Conservation (phyloP, 805 yeast genomes). For the Lipomyces chichibuensis region DNA sequence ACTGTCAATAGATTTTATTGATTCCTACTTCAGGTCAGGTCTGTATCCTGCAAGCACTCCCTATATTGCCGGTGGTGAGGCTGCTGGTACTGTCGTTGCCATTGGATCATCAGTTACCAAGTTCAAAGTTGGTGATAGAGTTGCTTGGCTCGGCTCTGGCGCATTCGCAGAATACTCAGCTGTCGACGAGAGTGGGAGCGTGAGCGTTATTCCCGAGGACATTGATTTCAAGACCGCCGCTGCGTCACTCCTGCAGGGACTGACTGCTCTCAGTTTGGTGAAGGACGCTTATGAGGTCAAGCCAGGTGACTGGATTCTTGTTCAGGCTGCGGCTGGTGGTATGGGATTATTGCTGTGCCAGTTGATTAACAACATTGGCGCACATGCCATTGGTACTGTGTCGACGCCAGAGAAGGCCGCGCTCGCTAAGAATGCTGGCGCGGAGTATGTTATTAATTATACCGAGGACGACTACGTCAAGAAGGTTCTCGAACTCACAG, state of each 20-base stretch:
- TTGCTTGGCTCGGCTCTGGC: slow-evolving; percentile 56
- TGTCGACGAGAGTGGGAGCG: slow-evolving; percentile 37
- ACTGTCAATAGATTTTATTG: slow-evolving; percentile 44
- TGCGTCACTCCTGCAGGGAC: slow-evolving; percentile 67
- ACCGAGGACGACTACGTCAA: slow-evolving; percentile 54
- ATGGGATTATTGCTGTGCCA: slow-evolving; percentile 77
- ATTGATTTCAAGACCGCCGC: slow-evolving; percentile 57
- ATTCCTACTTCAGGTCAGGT: slow-evolving; percentile 80
- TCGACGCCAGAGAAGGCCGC: slow-evolving; percentile 73
- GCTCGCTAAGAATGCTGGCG: slow-evolving; percentile 72
- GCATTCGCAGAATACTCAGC: slow-evolving; percentile 77
- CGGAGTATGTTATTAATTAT: slow-evolving; percentile 67
- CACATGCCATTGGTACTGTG: slow-evolving; percentile 81
- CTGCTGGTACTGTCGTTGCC: slow-evolving; percentile 63
- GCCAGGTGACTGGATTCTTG: slow-evolving; percentile 69
- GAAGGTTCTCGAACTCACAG: slow-evolving; percentile 61
- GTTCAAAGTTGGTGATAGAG: slow-evolving; percentile 68
- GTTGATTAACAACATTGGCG: slow-evolving; percentile 65
- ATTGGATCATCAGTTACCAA: slow-evolving; percentile 61
- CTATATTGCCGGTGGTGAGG: slow-evolving; percentile 64
- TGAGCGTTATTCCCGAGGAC: slow-evolving; percentile 56
- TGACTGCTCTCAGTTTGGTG: slow-evolving; percentile 76
- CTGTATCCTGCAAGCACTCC: slow-evolving; percentile 67
- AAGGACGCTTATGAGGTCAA: slow-evolving; percentile 67
- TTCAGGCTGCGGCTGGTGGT: slow-evolving; percentile 97